A percentile compares a stretch with the other conserved stretches of the same genome.
phyloP scores from a whole-genome alignment of 345 rosid species.

The Euphorbia lathyris region DNA sequence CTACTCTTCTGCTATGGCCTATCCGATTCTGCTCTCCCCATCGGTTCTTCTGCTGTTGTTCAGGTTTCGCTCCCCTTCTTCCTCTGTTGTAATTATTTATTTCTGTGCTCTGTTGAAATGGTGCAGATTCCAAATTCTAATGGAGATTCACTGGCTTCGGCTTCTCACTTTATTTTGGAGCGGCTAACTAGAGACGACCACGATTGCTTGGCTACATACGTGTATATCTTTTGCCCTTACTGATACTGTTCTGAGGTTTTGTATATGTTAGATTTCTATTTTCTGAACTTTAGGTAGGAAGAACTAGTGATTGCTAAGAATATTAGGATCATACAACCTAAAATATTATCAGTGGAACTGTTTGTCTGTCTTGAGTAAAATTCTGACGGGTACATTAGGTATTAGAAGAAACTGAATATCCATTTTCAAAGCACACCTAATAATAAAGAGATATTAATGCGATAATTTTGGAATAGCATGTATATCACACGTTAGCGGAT shows the following conservation, averaged over 20 bases:
- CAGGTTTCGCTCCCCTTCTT: constrained; percentile 36
- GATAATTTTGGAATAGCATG: no score
- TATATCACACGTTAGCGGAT: no score
- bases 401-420: not conserved
- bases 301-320: not conserved
- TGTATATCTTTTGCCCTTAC: constrained; percentile 41
- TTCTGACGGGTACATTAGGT: not conserved
- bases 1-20: constrained; percentile 58
- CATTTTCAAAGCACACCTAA: not conserved
- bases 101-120: constrained; percentile 5
- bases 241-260: not conserved
- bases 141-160: constrained; percentile 36
- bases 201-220: constrained; percentile 51
- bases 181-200: constrained; percentile 39
- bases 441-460: not conserved
- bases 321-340: no score
- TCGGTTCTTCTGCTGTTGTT: constrained; percentile 71
- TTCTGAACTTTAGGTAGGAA: not conserved
- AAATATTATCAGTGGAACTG: no score
- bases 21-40: constrained; percentile 67
- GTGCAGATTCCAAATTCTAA: constrained; percentile 42
- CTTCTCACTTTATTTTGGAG: constrained; percentile 55
- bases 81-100: not conserved
- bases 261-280: not conserved
- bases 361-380: no score